These are phyloP conservation scores for Mycena metata DNA, from an alignment of 768 basidiomycete species.

Conservation along the genomic window DNA sequence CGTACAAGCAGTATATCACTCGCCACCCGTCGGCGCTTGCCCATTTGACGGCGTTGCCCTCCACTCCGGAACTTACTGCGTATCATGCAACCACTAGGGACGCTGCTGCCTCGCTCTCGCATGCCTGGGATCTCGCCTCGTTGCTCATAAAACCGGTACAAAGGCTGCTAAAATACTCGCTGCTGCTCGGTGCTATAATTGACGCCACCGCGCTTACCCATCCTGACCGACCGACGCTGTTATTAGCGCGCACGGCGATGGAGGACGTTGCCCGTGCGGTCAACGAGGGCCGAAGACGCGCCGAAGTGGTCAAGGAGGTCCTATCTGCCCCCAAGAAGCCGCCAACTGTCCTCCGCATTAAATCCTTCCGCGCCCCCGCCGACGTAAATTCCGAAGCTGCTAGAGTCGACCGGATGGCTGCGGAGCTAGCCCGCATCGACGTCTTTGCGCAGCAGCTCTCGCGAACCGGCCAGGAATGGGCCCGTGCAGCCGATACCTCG, in stretches of 20 bases:
- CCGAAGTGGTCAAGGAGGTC: constrained; percentile 85
- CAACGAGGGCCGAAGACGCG: constrained; percentile 82
- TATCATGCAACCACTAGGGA: constrained; percentile 78
- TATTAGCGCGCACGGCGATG: constrained; percentile 67
- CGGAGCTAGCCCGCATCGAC: constrained; percentile 69
- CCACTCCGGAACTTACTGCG: constrained; percentile 63
- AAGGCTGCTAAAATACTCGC: constrained; percentile 92
- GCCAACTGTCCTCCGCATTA: constrained; percentile 44
- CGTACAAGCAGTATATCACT: constrained; percentile 86
- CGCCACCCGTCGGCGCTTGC: constrained; percentile 81
- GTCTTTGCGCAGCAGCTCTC: constrained; percentile 73
- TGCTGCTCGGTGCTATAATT: constrained; percentile 83
- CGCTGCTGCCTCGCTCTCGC: constrained; percentile 78
- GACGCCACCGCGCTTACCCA: constrained; percentile 81
- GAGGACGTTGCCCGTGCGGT: constrained; percentile 82
- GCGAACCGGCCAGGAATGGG: constrained; percentile 75
- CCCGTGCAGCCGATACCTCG: constrained; percentile 61
- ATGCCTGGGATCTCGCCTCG: constrained; percentile 94
- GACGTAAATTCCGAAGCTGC: constrained; percentile 58
- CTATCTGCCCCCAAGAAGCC: constrained; percentile 62
- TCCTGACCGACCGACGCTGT: constrained; percentile 72
- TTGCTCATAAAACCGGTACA: constrained; percentile 98
- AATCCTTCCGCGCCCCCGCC: constrained; percentile 37
- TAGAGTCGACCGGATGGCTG: constrained; percentile 67
- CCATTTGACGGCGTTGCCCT: constrained; percentile 63